phyloP scores from a whole-genome alignment of 2,329 filamentous ascomycete species.

The Cytospora chrysosperma region DNA sequence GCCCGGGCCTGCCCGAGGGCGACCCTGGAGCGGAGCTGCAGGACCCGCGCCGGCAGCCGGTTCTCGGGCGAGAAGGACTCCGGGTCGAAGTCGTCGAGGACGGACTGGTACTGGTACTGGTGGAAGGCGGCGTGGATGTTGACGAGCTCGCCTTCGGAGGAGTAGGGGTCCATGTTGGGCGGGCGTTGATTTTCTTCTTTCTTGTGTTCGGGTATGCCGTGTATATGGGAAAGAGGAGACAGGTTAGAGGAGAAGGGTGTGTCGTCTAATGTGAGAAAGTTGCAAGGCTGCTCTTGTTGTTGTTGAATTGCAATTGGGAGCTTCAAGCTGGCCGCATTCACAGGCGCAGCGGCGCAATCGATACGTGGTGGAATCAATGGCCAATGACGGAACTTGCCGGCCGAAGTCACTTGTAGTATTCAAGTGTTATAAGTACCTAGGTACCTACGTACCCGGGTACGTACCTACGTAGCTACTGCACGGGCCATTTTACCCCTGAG shows the following conservation, averaged over 20 bases:
- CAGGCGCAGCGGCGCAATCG: slow-evolving; percentile 8
- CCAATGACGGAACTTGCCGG: slow-evolving; percentile 5
- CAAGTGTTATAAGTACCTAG: no score
- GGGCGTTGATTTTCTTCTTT: not conserved
- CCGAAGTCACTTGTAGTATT: not conserved
- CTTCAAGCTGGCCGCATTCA: slow-evolving; percentile 16
- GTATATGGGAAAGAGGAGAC: not conserved
- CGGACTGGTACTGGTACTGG: slow-evolving; percentile 81
- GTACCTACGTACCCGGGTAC: no score
- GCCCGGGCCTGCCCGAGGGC: slow-evolving; percentile 75
- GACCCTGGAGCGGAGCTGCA: slow-evolving; percentile 79
- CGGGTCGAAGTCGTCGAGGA: slow-evolving; percentile 76
- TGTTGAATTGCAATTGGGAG: not conserved
- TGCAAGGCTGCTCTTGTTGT: not conserved
- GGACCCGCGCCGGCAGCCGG: slow-evolving; percentile 69
- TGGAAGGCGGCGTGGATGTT: slow-evolving; percentile 71
- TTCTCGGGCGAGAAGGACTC: slow-evolving; percentile 78
- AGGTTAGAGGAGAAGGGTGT: not conserved
- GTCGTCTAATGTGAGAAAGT: not conserved
- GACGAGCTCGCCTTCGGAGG: slow-evolving; percentile 68
- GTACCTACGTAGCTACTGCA: no score
- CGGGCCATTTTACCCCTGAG: slow-evolving; percentile 4
- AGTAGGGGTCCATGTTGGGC: slow-evolving; percentile 65
- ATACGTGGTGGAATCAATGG: not conserved
- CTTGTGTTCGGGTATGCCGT: not conserved